phyloP scores from a whole-genome alignment of 192 early-diverging fungal species.

The Coemansia sp. region DNA sequence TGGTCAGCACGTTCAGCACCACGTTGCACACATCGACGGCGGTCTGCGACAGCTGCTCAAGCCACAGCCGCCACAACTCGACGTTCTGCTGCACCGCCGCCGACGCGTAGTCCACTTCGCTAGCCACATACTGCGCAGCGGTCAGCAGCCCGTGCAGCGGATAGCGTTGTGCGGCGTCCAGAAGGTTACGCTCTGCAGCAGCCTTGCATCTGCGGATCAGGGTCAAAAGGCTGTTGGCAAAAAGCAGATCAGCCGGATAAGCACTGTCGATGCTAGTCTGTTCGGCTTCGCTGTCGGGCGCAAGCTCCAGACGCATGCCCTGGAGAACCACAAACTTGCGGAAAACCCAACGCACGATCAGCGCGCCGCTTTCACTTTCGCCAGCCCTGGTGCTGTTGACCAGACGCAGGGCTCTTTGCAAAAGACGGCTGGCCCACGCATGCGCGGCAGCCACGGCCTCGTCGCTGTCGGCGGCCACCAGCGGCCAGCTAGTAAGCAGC shows the following conservation, averaged over 20 bases:
- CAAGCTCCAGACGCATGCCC: constrained; percentile 25
- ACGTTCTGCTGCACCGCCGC: constrained; percentile 46
- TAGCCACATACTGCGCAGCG: constrained; percentile 61
- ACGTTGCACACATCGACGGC: constrained; percentile 60
- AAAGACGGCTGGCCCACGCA: constrained; percentile 50
- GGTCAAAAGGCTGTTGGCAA: constrained; percentile 26
- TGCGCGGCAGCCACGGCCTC: constrained; percentile 44
- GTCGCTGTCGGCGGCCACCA: constrained; percentile 61
- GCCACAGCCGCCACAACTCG: constrained; percentile 56
- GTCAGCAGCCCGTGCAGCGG: constrained; percentile 63
- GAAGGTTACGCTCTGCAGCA: constrained; percentile 51
- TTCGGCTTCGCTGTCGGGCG: background rate
- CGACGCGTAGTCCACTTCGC: constrained; percentile 60
- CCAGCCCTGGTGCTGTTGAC: constrained; percentile 69
- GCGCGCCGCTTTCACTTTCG: constrained; percentile 83
- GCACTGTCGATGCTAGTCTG: background rate
- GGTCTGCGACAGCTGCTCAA: constrained; percentile 49
- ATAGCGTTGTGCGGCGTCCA: constrained; percentile 49
- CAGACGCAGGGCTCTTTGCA: constrained; percentile 62
- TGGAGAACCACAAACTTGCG: constrained; percentile 67
- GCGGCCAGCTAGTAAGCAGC: constrained; percentile 68
- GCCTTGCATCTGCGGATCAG: constrained; percentile 24
- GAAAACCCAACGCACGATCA: constrained; percentile 76
- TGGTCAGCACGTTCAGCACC: constrained; percentile 70
- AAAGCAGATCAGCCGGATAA: constrained; percentile 14